Evolutionary conservation across 345 rosid species (phyloP).

Genomic region (Hevea brasiliensis): DNA sequence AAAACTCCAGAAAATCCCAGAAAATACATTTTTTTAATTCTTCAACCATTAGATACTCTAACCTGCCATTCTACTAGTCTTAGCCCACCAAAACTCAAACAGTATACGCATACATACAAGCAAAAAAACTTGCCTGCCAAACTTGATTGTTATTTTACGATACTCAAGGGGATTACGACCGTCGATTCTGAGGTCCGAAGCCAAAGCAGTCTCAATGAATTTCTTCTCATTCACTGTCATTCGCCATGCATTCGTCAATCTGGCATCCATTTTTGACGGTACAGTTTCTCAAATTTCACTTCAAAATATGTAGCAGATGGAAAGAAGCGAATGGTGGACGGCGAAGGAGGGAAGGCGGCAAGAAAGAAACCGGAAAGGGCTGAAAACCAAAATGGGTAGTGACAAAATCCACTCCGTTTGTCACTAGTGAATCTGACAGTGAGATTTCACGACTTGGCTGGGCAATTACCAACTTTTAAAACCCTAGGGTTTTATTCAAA

Average conservation of each 20-base stretch:
- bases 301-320: no score
- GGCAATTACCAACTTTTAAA: no score
- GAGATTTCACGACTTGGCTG: no score
- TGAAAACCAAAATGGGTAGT: no score
- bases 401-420: no score
- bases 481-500: no score
- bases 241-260: slow-evolving; percentile 74
- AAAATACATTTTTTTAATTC: neutral
- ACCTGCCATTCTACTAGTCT: neutral
- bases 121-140: slow-evolving; percentile 63
- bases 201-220: slow-evolving; percentile 77
- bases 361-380: no score
- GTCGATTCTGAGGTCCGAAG: slow-evolving; percentile 77
- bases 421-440: no score
- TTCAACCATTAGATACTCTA: neutral
- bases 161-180: slow-evolving; percentile 85
- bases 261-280: slow-evolving; percentile 53
- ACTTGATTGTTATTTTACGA: slow-evolving; percentile 78
- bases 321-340: neutral
- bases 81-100: neutral
- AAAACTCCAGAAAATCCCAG: neutral
- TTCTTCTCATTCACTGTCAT: slow-evolving; percentile 81
- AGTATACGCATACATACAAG: neutral
- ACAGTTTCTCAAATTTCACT: neutral
- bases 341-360: neutral